These are phyloP conservation scores for Pythium dissotocum DNA, from an alignment of 352 stramenopile species.

Conservation along the genomic window DNA sequence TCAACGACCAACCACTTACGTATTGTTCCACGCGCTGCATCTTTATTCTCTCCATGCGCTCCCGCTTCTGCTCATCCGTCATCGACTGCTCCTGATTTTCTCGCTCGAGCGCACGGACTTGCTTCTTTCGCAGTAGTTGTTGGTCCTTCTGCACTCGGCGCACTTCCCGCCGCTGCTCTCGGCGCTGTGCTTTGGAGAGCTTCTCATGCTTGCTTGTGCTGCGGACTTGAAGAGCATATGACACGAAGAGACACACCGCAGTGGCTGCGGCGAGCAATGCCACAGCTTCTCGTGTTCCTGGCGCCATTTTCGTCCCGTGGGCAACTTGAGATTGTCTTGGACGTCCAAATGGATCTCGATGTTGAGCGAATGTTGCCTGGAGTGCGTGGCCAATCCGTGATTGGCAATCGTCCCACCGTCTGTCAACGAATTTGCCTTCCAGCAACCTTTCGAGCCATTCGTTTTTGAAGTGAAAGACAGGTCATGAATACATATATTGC, in stretches of 20 bases:
- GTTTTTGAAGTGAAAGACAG: conserved; percentile 1
- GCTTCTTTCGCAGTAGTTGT: conserved; percentile 15
- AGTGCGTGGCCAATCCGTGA: conserved; percentile 13
- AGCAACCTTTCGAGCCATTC: conserved; percentile 8
- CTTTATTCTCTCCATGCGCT: conserved; percentile 55
- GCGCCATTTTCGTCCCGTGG: not conserved
- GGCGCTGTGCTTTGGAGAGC: conserved; percentile 5
- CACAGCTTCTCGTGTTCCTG: not conserved
- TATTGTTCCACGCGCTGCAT: conserved; percentile 83
- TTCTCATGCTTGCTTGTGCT: conserved; percentile 1
- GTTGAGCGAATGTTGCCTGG: conserved; percentile 16
- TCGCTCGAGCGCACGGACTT: conserved; percentile 6
- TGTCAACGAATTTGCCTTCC: conserved; percentile 20
- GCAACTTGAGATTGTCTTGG: not conserved
- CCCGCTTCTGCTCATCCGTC: conserved; percentile 46
- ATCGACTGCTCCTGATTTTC: conserved; percentile 17
- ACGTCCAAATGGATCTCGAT: conserved; percentile 17
- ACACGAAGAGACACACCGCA: not conserved
- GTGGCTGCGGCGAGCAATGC: not conserved
- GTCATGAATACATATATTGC: not conserved
- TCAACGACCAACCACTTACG: conserved; percentile 30
- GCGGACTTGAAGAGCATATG: not conserved
- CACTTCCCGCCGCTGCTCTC: conserved; percentile 17
- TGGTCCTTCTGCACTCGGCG: conserved; percentile 22
- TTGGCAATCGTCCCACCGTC: conserved; percentile 2